Base-by-base conservation (phyloP, 148 eudicot species). In the Arctostaphylos glauca region DNA sequence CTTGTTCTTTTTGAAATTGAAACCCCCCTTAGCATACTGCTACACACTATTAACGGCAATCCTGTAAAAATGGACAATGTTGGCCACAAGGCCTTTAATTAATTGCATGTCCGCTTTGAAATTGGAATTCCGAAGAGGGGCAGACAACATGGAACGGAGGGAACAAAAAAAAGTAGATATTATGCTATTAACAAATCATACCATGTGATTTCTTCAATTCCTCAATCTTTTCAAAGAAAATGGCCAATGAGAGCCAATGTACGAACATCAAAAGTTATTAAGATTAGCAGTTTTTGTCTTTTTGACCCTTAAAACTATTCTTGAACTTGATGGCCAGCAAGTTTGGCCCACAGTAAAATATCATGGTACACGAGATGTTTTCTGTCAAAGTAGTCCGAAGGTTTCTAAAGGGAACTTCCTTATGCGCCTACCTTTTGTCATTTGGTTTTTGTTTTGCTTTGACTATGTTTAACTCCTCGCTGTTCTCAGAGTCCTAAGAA, bases 401-500 rank as follows among this genome's bases (percentile, higher is more conserved):
- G 74, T 68, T 25, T 49, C 43, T 18, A 8, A 49, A 64, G 47
- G 78, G 80, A 58, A 18, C 52, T 81, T 58, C 71, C 2, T 15
- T 67, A 3, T 43, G 19, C 6, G 1, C 9, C 16, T 9, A 53
- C 13, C 6, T 68, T 56, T 73, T 70, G 6, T 19, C 49, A 8
- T 49, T 77, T 53, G 48, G 25, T 74, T 71, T 12, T 31, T 66
- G 13, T 62, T 67, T 43, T 70, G 46, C 10, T 0, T 10, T 18
- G 25, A 52, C n/a, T 76, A 21, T 79, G 19, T 25, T 75, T 60
- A 49, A 76, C 58, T 18, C 50, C 52, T 76, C 72, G 60, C 56
- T 83, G 60, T 43, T 89, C 90, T 75, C 90, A 95, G 98, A 95
- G 98, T 78, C 96, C 98, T 56, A 95, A 95, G 88, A 95, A 95